Conservation (phyloP, 345 rosid genomes). For the Nasturtium officinale region DNA sequence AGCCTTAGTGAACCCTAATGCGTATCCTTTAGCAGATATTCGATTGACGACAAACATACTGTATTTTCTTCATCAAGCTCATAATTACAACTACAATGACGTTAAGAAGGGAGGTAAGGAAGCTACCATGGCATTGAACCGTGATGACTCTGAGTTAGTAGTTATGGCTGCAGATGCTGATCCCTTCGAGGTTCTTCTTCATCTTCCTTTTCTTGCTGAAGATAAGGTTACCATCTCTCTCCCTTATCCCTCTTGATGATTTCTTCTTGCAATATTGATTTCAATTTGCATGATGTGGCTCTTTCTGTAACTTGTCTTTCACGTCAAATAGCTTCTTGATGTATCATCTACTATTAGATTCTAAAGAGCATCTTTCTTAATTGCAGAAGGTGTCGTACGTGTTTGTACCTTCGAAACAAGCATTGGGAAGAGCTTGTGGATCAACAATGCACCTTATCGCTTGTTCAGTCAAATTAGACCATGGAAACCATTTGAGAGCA, state of each 20-base stretch:
- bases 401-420: constrained; percentile 88
- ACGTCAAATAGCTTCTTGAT: background rate
- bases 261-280: background rate
- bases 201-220: constrained; percentile 72
- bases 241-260: background rate
- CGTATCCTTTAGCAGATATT: constrained; percentile 79
- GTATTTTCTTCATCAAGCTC: constrained; percentile 87
- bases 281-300: background rate
- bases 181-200: constrained; percentile 85
- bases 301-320: background rate
- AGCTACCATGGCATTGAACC: constrained; percentile 88
- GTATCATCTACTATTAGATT: background rate
- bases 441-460: constrained; percentile 88
- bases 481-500: constrained; percentile 75
- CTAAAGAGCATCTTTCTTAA: too few species aligned
- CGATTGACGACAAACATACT: constrained; percentile 66
- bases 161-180: constrained; percentile 81
- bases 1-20: constrained; percentile 83
- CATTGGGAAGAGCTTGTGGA: constrained; percentile 90
- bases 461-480: constrained; percentile 76
- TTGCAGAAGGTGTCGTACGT: constrained; percentile 91
- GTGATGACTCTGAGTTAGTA: constrained; percentile 86
- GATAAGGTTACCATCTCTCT: constrained; percentile 54
- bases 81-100: constrained; percentile 93
- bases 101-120: constrained; percentile 93